Evolutionary conservation across 2,329 filamentous ascomycete species (phyloP).

Genomic region (Stagonosporopsis cucurbitacearum): DNA sequence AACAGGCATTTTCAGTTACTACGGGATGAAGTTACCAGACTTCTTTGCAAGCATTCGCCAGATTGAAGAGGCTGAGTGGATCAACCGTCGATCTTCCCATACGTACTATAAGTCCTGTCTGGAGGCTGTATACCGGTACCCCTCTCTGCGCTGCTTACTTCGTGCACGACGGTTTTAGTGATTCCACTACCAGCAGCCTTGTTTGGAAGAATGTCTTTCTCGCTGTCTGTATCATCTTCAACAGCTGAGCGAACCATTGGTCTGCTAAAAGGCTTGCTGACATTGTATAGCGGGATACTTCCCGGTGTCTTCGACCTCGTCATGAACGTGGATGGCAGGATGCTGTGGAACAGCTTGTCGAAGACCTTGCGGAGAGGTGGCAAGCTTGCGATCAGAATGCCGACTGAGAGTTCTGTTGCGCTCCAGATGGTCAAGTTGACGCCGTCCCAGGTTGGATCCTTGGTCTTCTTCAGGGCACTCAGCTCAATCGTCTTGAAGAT

Average conservation of each 20-base stretch:
- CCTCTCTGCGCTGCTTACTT: slow-evolving; percentile 24
- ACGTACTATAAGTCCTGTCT: slow-evolving; percentile 3
- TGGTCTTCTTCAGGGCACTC: slow-evolving; percentile 26
- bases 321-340: slow-evolving; percentile 26
- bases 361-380: slow-evolving; percentile 38
- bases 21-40: background rate
- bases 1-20: background rate
- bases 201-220: slow-evolving; percentile 27
- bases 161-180: slow-evolving; percentile 30
- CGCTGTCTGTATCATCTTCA: slow-evolving; percentile 30
- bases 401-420: slow-evolving; percentile 31
- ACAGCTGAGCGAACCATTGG: slow-evolving; percentile 15
- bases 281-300: slow-evolving; percentile 28
- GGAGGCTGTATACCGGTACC: slow-evolving; percentile 1
- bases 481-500: slow-evolving; percentile 36
- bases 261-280: slow-evolving; percentile 20
- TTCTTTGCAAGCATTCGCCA: background rate
- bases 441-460: slow-evolving; percentile 35
- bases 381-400: slow-evolving; percentile 33
- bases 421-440: slow-evolving; percentile 35
- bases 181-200: slow-evolving; percentile 20
- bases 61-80: background rate
- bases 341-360: slow-evolving; percentile 26
- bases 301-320: slow-evolving; percentile 16
- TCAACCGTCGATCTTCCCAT: slow-evolving; percentile 13